Evolutionary conservation across 1,139 yeast genomes (phyloP).

Genomic region (Saccharomycopsis hybrid): DNA sequence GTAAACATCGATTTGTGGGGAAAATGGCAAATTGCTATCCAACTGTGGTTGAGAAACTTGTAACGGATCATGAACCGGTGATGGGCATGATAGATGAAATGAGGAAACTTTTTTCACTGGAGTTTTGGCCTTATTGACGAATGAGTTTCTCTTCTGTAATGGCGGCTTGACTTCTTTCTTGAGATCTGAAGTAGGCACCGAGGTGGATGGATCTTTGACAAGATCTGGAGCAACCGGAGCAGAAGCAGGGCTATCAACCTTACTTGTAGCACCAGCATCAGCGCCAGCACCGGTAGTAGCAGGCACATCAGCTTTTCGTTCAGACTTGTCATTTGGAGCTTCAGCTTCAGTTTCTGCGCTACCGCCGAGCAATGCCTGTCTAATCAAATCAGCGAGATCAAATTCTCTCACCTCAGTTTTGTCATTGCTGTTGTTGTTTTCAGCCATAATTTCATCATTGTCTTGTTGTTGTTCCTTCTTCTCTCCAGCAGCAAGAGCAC

Average conservation of each 20-base stretch:
- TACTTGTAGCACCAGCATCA: neutral
- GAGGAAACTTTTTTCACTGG: neutral
- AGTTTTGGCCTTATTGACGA: too few species aligned
- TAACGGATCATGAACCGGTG: slow-evolving; percentile 34
- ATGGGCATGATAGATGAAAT: slow-evolving; percentile 29
- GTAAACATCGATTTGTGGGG: slow-evolving; percentile 50
- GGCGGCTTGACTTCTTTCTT: too few species aligned
- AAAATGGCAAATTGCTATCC: slow-evolving; percentile 38
- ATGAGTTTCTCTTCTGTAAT: neutral
- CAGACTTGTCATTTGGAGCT: slow-evolving; percentile 4
- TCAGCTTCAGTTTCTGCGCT: slow-evolving; percentile 8
- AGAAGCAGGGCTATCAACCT: too few species aligned
- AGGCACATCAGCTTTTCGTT: neutral
- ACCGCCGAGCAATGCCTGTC: slow-evolving; percentile 23
- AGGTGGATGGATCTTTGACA: too few species aligned
- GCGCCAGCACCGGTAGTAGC: neutral
- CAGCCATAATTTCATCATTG: slow-evolving; percentile 2
- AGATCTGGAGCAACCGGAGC: too few species aligned
- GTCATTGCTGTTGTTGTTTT: neutral
- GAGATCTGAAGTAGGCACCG: too few species aligned
- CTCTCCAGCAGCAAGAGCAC: slow-evolving; percentile 4
- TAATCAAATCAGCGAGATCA: slow-evolving; percentile 22
- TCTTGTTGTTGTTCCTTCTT: slow-evolving; percentile 5
- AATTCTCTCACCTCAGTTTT: neutral
- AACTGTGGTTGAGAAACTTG: slow-evolving; percentile 42